Evolutionary conservation across 768 basidiomycete species (phyloP), one percentile per base, ranked within the genome.

Genomic region (Rhizopogon vulgaris): DNA sequence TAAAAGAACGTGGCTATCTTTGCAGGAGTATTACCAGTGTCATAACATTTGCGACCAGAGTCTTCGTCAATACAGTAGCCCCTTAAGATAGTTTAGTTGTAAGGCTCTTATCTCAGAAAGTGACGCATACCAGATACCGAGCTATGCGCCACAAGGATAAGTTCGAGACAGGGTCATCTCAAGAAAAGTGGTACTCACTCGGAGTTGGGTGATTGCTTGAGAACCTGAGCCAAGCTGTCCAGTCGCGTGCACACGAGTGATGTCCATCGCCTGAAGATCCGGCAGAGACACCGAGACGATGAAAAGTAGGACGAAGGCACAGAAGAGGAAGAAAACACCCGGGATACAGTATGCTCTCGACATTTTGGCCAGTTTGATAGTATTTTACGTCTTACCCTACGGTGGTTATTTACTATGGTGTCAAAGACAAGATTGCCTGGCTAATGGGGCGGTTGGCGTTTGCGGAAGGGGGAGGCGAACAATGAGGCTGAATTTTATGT

Each of bases 261-360:
- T 73, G 66, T 89, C 87, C 58, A 89, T 70, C 0, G 76, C 79
- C 17, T 82, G 73, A 18, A 90, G 72, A 68, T 71, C 82, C 1
- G 89, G 88, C 3, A 89, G 70, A 14, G 87, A 90, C 45, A 90
- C 74, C 11, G 87, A 82, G 30, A 82, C 78, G 56, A 90, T 69
- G 62, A 89, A 71, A 58, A 77, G 78, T 55, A 90, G 77, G 2
- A 84, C 75, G 52, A 88, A 77, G 25, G 88, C 87, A 40, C 65
- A 69, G 59, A 79, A 71, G 49, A 88, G 69, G 58, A 80, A 74
- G 57, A 81, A 65, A 36, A 79, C 58, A 30, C 80, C 84, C 3
- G 83, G 82, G 54, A 88, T 71, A 61, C 83, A 84, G 69, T 84
- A 80, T 24, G 67, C 59, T 55, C 81, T 75, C 18, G 71, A 55